Conservation (phyloP, 1,284 basidiomycete species). For the Marasmius fiardii region DNA sequence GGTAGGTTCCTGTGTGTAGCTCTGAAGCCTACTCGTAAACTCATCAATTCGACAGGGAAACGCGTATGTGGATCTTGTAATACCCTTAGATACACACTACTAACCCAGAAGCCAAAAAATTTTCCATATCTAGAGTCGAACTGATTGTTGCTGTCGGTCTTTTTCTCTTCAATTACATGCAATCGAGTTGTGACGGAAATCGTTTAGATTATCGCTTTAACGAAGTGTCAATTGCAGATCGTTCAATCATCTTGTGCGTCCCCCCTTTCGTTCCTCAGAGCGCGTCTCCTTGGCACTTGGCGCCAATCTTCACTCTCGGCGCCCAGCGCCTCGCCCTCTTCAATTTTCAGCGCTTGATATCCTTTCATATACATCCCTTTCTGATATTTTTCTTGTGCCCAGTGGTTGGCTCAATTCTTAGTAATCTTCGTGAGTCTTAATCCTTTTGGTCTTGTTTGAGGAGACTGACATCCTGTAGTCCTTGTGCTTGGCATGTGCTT, state of each 20-base stretch:
- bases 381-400: constrained; percentile 16
- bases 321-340: neutral
- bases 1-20: constrained; percentile 36
- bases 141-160: constrained; percentile 71
- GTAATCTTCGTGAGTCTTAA: constrained; percentile 59
- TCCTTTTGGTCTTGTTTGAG: neutral
- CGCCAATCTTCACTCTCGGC: neutral
- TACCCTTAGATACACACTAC: no score
- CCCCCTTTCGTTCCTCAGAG: neutral
- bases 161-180: constrained; percentile 12
- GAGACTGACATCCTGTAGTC: constrained; percentile 36
- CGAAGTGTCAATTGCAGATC: constrained; percentile 76
- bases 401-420: constrained; percentile 83
- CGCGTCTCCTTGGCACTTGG: neutral
- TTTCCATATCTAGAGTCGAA: constrained; percentile 54
- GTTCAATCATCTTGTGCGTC: constrained; percentile 80
- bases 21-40: constrained; percentile 1
- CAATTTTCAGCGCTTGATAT: neutral
- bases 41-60: constrained; percentile 52
- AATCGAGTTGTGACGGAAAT: constrained; percentile 12
- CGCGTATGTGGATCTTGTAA: constrained; percentile 64
- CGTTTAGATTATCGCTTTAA: constrained; percentile 73
- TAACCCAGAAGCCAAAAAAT: no score
- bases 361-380: neutral
- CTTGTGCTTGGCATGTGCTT: constrained; percentile 84